Percentiles rank a stretch among this genome's conserved stretches.
These are phyloP conservation scores for Metschnikowia anglica DNA, from an alignment of 805 yeast genomes.

Conservation along the genomic window DNA sequence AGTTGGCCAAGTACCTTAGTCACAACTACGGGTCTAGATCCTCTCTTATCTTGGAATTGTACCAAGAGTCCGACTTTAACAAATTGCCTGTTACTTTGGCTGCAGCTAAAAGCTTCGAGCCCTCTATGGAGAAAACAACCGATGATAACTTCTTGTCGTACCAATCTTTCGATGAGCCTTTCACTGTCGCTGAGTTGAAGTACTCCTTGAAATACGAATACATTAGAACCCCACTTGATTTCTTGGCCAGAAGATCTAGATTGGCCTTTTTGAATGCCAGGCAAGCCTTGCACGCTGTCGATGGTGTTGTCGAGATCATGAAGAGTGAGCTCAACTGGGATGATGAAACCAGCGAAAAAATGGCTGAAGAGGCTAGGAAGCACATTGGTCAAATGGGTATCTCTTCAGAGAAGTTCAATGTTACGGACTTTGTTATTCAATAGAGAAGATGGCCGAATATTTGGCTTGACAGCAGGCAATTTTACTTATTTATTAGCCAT, in stretches of 20 bases:
- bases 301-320: conserved; percentile 84
- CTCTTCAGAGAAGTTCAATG: conserved; percentile 23
- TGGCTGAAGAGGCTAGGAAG: conserved; percentile 50
- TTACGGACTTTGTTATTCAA: conserved; percentile 21
- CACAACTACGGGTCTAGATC: conserved; percentile 89
- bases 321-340: conserved; percentile 78
- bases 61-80: conserved; percentile 52
- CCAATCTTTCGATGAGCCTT: conserved; percentile 70
- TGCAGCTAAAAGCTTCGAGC: conserved; percentile 29
- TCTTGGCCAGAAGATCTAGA: conserved; percentile 90
- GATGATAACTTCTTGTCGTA: conserved; percentile 40
- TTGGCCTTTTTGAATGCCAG: conserved; percentile 87
- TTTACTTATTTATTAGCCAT: conserved; percentile 9
- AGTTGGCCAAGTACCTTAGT: conserved; percentile 77
- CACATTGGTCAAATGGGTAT: conserved; percentile 66
- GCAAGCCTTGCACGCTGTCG: conserved; percentile 77
- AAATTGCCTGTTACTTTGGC: conserved; percentile 68
- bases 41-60: conserved; percentile 63
- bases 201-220: conserved; percentile 83
- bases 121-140: conserved; percentile 28
- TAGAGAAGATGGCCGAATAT: conserved; percentile 9
- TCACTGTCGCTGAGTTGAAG: conserved; percentile 85
- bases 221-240: conserved; percentile 83
- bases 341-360: conserved; percentile 51
- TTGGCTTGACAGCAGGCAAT: no score